These are phyloP conservation scores for Leptomonas seymouri DNA, from an alignment of 208 protist genomes.

Conservation along the genomic window DNA sequence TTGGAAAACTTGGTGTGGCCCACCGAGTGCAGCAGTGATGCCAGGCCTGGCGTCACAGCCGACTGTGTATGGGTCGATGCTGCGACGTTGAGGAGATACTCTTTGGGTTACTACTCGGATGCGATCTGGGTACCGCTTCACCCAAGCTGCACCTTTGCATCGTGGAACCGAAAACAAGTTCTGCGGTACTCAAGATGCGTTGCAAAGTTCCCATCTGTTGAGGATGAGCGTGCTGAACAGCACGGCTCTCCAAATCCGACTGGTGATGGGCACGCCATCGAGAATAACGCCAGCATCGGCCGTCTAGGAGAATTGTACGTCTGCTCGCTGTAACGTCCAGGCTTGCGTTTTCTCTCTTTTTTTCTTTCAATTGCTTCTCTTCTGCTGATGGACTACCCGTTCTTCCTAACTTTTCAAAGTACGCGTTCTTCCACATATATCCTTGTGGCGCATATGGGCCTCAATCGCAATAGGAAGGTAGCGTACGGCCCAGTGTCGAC, in stretches of 20 bases:
- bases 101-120: slow-evolving; percentile 41
- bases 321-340: background rate
- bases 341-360: too few species aligned
- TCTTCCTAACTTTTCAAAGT: too few species aligned
- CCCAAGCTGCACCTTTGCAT: background rate
- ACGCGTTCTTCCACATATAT: too few species aligned
- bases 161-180: slow-evolving; percentile 3
- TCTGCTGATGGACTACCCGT: too few species aligned
- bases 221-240: background rate
- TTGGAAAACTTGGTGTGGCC: slow-evolving; percentile 38
- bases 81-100: slow-evolving; percentile 16
- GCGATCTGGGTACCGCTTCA: slow-evolving; percentile 39
- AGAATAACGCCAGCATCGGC: background rate
- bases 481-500: too few species aligned
- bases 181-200: background rate
- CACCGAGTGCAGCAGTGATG: slow-evolving; percentile 13
- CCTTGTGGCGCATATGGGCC: too few species aligned
- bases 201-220: background rate
- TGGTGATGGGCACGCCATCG: background rate
- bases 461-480: too few species aligned
- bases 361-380: too few species aligned
- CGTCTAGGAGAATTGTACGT: background rate
- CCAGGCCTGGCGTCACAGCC: slow-evolving; percentile 16
- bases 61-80: slow-evolving; percentile 61
- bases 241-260: background rate